Base-by-base conservation (phyloP, 257 asterid genomes). In the Solanum ahanhuiri region DNA sequence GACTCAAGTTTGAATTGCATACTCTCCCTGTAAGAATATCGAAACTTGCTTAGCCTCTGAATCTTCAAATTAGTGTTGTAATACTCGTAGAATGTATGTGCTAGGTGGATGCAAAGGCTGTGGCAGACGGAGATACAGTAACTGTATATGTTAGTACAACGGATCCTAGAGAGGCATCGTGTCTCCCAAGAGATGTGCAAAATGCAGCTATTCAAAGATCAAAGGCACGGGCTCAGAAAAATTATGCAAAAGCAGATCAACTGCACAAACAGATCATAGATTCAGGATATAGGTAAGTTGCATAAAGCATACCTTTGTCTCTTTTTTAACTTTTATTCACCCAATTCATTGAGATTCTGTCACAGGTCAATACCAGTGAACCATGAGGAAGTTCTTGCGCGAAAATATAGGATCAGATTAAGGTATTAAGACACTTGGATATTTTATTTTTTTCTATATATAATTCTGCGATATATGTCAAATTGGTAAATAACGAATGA, bases 41-140 rank as follows among this genome's bases (percentile, higher is more conserved):
- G 20, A 34, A 45, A 79, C 43, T 9, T 8, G 28, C 14, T 79
- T 45, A 17, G 63, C 84, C 84, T 79, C 25, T 45, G 9, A 45
- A 43, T 79, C 83, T 14, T 25, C 64, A 77, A 14, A 48, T 9
- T 25, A 81, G 39, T 15, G 37, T 9, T 31, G 37, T 9, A 22
- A 17, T n/a, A 23, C 30, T 51, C 63, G 37, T 22, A 1, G 11
- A 10, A 37, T 60, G 23, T 34, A 3, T 33, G 18, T 31, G 6
- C 72, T 30, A 95, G 99, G 97, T 96, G 85, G 98, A 96, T 89
- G 93, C 93, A 4, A 96, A 92, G 89, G 98, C 99, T 28, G 99
- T 95, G 37, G 99, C 98, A 6, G 98, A 95, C 90, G 99, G 98
- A n/a, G 98, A 95, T 90, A 94, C 98, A 6, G 84, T 96, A 83